Conservation (phyloP, 2,329 filamentous ascomycete genomes). For the Beauveria rudraprayagi region DNA sequence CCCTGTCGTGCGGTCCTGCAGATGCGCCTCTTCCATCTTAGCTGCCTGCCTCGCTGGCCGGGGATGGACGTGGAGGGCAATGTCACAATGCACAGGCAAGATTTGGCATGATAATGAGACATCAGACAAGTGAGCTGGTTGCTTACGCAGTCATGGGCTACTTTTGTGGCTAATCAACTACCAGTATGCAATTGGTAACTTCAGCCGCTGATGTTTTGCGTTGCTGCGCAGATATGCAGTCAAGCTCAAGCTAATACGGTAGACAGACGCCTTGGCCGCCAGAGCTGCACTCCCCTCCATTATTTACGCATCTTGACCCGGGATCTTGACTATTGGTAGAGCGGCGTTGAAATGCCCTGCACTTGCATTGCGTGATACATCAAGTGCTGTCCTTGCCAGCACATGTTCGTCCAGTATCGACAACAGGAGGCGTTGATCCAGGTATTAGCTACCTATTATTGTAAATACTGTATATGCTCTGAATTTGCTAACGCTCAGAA, state of each 20-base stretch:
- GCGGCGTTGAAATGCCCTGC: no score
- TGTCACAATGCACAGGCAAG: no score
- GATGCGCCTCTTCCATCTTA: constrained; percentile 3
- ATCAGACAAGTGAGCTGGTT: background rate
- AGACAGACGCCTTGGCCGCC: background rate
- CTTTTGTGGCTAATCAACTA: background rate
- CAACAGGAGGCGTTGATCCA: background rate
- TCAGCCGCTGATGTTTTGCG: background rate
- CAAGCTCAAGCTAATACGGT: background rate
- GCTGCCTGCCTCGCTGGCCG: background rate
- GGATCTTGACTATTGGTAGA: no score
- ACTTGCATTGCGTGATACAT: no score
- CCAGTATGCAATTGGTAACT: background rate
- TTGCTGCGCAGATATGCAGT: background rate
- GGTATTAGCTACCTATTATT: no score
- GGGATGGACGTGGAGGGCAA: background rate
- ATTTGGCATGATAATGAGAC: background rate
- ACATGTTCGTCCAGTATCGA: background rate
- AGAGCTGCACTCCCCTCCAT: background rate
- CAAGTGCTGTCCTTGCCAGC: no score
- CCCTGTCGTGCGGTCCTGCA: constrained; percentile 6
- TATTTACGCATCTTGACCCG: background rate
- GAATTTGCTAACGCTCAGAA: no score
- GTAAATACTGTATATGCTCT: no score
- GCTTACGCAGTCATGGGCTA: background rate